Conservation (phyloP, 768 basidiomycete species). For the Lanmaoa rubissima region DNA sequence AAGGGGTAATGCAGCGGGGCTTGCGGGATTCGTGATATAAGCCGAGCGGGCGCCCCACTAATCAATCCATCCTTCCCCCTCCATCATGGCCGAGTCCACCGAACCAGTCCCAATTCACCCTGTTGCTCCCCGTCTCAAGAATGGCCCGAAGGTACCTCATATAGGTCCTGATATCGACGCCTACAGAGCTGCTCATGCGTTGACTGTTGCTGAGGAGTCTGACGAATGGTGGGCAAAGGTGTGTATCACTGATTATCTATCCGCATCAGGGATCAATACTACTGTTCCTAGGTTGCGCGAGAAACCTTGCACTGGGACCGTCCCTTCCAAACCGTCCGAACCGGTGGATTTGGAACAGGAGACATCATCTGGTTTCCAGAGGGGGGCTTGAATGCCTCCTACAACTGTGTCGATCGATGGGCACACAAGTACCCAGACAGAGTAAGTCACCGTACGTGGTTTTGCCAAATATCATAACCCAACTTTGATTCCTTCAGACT, state of each 20-base stretch:
- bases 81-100: slow-evolving; percentile 41
- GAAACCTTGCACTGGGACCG: slow-evolving; percentile 84
- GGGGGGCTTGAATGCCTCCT: slow-evolving; percentile 86
- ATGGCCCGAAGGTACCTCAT: slow-evolving; percentile 67
- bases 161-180: slow-evolving; percentile 76
- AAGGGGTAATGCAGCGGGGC: slow-evolving; percentile 11
- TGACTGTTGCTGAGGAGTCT: slow-evolving; percentile 71
- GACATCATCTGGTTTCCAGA: slow-evolving; percentile 98
- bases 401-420: slow-evolving; percentile 98
- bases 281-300: slow-evolving; percentile 52
- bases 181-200: slow-evolving; percentile 62
- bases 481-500: slow-evolving; percentile 44
- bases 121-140: slow-evolving; percentile 69
- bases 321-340: slow-evolving; percentile 82
- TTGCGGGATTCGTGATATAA: slow-evolving; percentile 17
- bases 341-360: slow-evolving; percentile 80
- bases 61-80: slow-evolving; percentile 8
- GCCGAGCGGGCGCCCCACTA: neutral
- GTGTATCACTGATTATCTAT: neutral
- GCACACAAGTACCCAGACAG: slow-evolving; percentile 87
- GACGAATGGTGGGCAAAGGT: slow-evolving; percentile 92
- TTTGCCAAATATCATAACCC: neutral
- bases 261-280: neutral
- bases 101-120: slow-evolving; percentile 53
- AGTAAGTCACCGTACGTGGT: slow-evolving; percentile 36